Base-by-base conservation (phyloP, 2,329 filamentous ascomycete species). In the Calonectria honghensis region DNA sequence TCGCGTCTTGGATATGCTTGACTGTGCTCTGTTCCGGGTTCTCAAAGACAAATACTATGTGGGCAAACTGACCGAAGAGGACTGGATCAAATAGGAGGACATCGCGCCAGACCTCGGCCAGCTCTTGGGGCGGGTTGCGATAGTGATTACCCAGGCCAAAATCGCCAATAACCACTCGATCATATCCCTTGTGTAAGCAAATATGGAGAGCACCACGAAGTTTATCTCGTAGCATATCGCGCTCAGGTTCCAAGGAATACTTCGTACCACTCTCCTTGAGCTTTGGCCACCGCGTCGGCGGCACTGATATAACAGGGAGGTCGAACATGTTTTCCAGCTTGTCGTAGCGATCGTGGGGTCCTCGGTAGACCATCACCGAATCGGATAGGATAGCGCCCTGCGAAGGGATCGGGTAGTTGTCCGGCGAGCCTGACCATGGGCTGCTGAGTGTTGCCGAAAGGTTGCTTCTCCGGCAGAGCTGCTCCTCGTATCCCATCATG, bases 251-350 rank as follows among this genome's bases (percentile, higher is more conserved):
- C 83, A 96, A 96, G 0, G 93, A 94, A 84, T 95, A 96, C 76
- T 91, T 91, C 75, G 87, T 88, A n/a, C 92, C 92, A 64, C 88
- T 88, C 73, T 92, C 90, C 79, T 92, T 92, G 50, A 96, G 89
- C 84, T 95, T 95, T n/a, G 94, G 94, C 85, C 94, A 91, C 31
- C 93, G 90, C 10, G 93, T 91, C 11, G 94, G 93, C 29, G 93
- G 90, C 24, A 95, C 92, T 2, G 93, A 95, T 71, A 95, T 90
- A n/a, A 96, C 92, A 14, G 94, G 93, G 37, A 95, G 85, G 61
- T 90, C 87, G 78, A 85, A 85, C 90, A 90, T 94, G 63, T 84
- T 81, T 31, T 87, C 83, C 75, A 92, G 88, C 70, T 88, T 86
- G 76, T 91, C 88, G 80, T 94, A 94, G 69, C 89, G 88, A 77